Evolutionary conservation across 257 asterid species (phyloP).

Genomic region (Voacanga thouarsii): DNA sequence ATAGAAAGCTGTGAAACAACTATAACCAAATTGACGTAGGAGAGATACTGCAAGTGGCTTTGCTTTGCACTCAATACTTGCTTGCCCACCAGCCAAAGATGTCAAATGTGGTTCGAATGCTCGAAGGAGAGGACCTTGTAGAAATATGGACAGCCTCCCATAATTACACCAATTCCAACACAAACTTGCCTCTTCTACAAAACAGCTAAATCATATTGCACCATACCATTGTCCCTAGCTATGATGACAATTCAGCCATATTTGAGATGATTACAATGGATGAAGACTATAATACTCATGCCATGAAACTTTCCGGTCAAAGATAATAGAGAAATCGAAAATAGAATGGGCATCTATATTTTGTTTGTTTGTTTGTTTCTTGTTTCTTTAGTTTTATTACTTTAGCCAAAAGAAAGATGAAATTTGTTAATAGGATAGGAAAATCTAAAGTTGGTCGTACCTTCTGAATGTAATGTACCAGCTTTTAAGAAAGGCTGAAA

Average conservation of each 20-base stretch:
- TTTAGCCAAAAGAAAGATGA: constrained; percentile 9
- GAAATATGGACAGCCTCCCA: constrained; percentile 96
- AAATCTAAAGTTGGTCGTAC: too few relatives aligned
- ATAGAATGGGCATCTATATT: too few relatives aligned
- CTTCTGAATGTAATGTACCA: too few relatives aligned
- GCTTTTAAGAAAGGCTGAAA: too few relatives aligned
- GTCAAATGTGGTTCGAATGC: constrained; percentile 90
- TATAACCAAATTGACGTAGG: constrained; percentile 75
- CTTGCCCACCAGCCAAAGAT: constrained; percentile 86
- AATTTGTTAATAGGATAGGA: too few relatives aligned
- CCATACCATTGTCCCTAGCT: constrained; percentile 21
- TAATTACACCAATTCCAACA: constrained; percentile 30
- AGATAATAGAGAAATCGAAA: too few relatives aligned
- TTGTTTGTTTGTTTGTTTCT: constrained; percentile 6
- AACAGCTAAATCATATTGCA: constrained; percentile 22
- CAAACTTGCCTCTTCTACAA: constrained; percentile 32
- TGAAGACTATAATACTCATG: too few relatives aligned
- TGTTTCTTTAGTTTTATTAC: not conserved
- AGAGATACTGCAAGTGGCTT: constrained; percentile 95
- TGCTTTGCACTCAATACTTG: too few relatives aligned
- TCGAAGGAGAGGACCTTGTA: constrained; percentile 93
- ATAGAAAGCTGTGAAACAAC: constrained; percentile 59
- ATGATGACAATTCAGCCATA: constrained; percentile 51
- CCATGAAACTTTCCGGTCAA: constrained; percentile 99
- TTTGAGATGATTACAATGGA: constrained; percentile 69